Evolutionary conservation across 257 asterid genomes (phyloP).

Genomic region (Solanum pennellii): DNA sequence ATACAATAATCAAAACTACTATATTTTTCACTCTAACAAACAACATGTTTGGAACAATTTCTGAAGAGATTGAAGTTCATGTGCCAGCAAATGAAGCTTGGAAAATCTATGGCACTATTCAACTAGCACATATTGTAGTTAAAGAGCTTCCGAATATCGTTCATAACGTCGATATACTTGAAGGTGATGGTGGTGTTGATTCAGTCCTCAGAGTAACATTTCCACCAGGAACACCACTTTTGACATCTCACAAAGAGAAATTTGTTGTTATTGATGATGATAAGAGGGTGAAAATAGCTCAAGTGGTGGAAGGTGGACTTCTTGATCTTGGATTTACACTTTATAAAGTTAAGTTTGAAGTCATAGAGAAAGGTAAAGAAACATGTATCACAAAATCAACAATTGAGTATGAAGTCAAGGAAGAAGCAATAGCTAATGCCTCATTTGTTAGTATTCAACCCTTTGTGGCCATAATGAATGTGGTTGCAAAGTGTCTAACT

Average conservation of each 20-base stretch:
- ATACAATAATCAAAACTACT: neutral
- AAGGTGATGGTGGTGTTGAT: constrained; percentile 59
- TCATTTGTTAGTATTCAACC: constrained; percentile 32
- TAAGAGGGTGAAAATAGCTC: constrained; percentile 36
- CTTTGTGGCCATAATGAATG: constrained; percentile 21
- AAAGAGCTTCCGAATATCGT: constrained; percentile 22
- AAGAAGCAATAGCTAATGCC: constrained; percentile 30
- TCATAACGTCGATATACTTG: constrained; percentile 17
- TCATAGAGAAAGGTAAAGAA: constrained; percentile 25
- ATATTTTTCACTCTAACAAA: neutral
- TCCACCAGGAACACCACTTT: constrained; percentile 23
- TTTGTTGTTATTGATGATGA: constrained; percentile 49
- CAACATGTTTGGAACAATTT: constrained; percentile 23
- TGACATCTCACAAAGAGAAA: constrained; percentile 37
- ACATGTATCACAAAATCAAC: constrained; percentile 38
- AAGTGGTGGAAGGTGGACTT: constrained; percentile 55
- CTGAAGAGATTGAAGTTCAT: constrained; percentile 24
- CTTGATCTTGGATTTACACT: constrained; percentile 40
- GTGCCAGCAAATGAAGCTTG: constrained; percentile 50
- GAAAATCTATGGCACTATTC: constrained; percentile 42
- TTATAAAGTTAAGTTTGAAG: constrained; percentile 29
- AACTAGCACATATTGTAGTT: constrained; percentile 10
- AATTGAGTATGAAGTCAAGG: constrained; percentile 45
- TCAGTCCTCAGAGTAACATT: constrained; percentile 30
- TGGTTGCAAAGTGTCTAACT: constrained; percentile 19